A percentile compares a stretch with the other conserved stretches of the same genome.
phyloP scores from a whole-genome alignment of 2,329 filamentous ascomycete genomes.

The Aspergillus sp. region DNA sequence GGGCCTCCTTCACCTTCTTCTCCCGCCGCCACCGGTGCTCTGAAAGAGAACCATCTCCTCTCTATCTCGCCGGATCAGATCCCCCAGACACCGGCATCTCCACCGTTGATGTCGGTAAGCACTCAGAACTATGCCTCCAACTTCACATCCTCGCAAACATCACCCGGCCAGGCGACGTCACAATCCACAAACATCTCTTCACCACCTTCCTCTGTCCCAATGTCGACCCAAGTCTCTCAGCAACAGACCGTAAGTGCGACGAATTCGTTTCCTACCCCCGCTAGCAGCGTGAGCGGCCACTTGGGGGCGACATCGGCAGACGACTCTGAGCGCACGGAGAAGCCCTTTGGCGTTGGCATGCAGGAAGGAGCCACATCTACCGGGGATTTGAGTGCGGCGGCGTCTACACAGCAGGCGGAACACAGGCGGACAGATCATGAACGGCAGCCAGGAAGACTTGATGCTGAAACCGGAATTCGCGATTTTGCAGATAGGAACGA shows the following conservation, averaged over 20 bases:
- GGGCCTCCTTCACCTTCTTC: slow-evolving; percentile 41
- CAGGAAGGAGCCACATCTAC: slow-evolving; percentile 12
- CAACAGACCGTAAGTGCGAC: slow-evolving; percentile 35
- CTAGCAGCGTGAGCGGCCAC: slow-evolving; percentile 40
- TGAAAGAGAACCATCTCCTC: slow-evolving; percentile 30
- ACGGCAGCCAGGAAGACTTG: slow-evolving; percentile 15
- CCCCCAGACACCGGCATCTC: slow-evolving; percentile 37
- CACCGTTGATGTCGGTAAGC: slow-evolving; percentile 48
- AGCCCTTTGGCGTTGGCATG: slow-evolving; percentile 19
- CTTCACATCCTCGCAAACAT: slow-evolving; percentile 41
- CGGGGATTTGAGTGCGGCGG: slow-evolving; percentile 10
- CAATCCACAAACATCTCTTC: slow-evolving; percentile 37
- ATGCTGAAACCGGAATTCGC: slow-evolving; percentile 12
- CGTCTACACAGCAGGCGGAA: slow-evolving; percentile 18
- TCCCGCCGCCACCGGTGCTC: slow-evolving; percentile 29
- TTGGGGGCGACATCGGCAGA: slow-evolving; percentile 25
- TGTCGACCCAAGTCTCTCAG: slow-evolving; percentile 40
- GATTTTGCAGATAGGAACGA: slow-evolving; percentile 17
- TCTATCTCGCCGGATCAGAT: slow-evolving; percentile 26
- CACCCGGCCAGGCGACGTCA: slow-evolving; percentile 40
- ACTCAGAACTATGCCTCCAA: slow-evolving; percentile 45
- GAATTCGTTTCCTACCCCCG: slow-evolving; percentile 42
- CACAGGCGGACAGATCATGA: slow-evolving; percentile 33
- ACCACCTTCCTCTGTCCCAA: slow-evolving; percentile 36
- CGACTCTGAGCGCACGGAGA: slow-evolving; percentile 30